Evolutionary conservation across 140 eudicot genomes (phyloP).

Genomic region (Senecio squalidus): DNA sequence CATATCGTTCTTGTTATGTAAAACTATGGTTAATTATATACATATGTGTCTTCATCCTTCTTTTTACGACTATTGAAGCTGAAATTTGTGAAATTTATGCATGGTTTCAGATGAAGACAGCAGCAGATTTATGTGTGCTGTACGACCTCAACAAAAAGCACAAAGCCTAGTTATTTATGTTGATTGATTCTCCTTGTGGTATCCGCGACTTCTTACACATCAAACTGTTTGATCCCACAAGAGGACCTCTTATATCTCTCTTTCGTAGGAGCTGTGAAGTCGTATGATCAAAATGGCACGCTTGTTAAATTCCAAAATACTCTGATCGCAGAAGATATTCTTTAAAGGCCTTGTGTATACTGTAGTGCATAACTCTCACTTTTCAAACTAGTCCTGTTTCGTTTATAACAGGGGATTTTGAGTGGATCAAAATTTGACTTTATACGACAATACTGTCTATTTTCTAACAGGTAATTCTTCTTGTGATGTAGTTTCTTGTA

Average conservation of each 20-base stretch:
- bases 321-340: slow-evolving; percentile 20
- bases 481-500: slow-evolving; percentile 18
- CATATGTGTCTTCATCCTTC: neutral
- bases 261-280: slow-evolving; percentile 15
- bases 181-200: slow-evolving; percentile 9
- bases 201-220: neutral
- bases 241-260: slow-evolving; percentile 12
- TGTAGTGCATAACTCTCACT: slow-evolving; percentile 16
- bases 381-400: slow-evolving; percentile 14
- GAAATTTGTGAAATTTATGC: slow-evolving; percentile 6
- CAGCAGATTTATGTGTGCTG: slow-evolving; percentile 64
- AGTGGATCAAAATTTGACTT: slow-evolving; percentile 17
- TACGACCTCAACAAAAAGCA: slow-evolving; percentile 61
- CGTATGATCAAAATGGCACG: slow-evolving; percentile 14
- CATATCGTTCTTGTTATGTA: neutral
- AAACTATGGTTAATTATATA: neutral
- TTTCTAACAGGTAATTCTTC: slow-evolving; percentile 11
- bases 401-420: neutral
- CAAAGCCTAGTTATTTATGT: slow-evolving; percentile 26
- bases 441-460: neutral
- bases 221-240: neutral
- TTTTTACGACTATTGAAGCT: neutral
- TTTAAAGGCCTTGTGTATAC: slow-evolving; percentile 29
- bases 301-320: slow-evolving; percentile 19
- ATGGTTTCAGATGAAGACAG: slow-evolving; percentile 56